phyloP scores from a whole-genome alignment of 2,329 filamentous ascomycete species.

The Fusarium sacchari region DNA sequence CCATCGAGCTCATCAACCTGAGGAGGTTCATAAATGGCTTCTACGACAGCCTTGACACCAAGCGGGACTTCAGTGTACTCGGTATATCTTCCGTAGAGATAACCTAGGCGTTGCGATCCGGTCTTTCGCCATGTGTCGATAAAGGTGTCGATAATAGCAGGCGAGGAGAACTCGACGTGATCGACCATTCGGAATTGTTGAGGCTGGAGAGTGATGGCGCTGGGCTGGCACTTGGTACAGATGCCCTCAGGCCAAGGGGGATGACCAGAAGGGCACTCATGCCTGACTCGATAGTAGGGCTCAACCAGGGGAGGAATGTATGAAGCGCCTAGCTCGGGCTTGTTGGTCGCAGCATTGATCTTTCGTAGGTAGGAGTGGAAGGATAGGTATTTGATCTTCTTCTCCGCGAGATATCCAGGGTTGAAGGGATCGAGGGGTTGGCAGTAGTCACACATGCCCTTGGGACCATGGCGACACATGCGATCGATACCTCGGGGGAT shows the following conservation, averaged over 20 bases:
- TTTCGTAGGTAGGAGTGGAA: constrained; percentile 96
- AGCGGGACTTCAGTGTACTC: constrained; percentile 94
- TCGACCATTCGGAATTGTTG: constrained; percentile 97
- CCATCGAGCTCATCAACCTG: constrained; percentile 91
- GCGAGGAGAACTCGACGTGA: constrained; percentile 93
- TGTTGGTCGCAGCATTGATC: constrained; percentile 95
- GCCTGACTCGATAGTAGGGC: constrained; percentile 89
- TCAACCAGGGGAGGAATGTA: constrained; percentile 96
- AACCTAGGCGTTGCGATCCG: constrained; percentile 85
- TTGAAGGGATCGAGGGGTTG: constrained; percentile 97
- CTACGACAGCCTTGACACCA: constrained; percentile 93
- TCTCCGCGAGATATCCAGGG: constrained; percentile 86
- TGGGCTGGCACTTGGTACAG: constrained; percentile 97
- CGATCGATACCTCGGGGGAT: constrained; percentile 81
- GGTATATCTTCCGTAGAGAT: constrained; percentile 88
- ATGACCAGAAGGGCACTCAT: constrained; percentile 91
- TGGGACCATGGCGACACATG: constrained; percentile 95
- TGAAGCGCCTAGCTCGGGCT: constrained; percentile 90
- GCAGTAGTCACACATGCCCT: constrained; percentile 99
- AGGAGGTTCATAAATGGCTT: constrained; percentile 96
- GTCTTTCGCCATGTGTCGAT: constrained; percentile 92
- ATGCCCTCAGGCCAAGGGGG: constrained; percentile 95
- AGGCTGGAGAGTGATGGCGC: constrained; percentile 93
- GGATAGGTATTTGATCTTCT: constrained; percentile 98
- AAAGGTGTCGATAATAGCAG: constrained; percentile 86